phyloP scores from a whole-genome alignment of 331 rosid species.

The Pyrus hybrid region DNA sequence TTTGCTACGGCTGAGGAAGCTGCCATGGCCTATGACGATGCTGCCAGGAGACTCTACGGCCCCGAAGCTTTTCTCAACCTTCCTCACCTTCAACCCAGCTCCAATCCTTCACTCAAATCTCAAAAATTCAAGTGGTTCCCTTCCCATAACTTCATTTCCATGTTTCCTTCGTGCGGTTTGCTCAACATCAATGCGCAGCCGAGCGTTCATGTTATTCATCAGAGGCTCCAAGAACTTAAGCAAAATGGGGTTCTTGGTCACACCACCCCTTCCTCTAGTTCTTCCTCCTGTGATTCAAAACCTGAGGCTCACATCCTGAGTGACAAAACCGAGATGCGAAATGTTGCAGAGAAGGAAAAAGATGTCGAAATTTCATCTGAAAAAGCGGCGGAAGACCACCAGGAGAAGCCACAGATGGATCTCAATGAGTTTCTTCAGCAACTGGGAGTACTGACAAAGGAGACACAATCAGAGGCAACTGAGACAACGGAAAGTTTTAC shows the following conservation, averaged over 20 bases:
- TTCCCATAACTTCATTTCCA: slow-evolving; percentile 73
- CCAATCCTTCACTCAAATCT: slow-evolving; percentile 22
- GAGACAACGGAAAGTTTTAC: slow-evolving; percentile 26
- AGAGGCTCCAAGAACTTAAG: slow-evolving; percentile 72
- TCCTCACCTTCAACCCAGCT: slow-evolving; percentile 57
- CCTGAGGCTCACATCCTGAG: slow-evolving; percentile 17
- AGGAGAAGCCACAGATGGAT: slow-evolving; percentile 87
- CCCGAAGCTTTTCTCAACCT: slow-evolving; percentile 87
- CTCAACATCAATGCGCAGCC: slow-evolving; percentile 38
- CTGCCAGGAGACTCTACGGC: slow-evolving; percentile 82
- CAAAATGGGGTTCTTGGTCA: slow-evolving; percentile 28
- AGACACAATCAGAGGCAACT: slow-evolving; percentile 31
- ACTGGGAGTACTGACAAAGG: slow-evolving; percentile 60
- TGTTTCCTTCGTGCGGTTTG: slow-evolving; percentile 71
- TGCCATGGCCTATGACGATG: slow-evolving; percentile 93
- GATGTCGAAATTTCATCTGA: slow-evolving; percentile 19
- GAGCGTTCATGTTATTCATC: slow-evolving; percentile 25
- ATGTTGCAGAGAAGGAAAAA: slow-evolving; percentile 15
- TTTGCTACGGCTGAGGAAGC: slow-evolving; percentile 93
- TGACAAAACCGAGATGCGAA: slow-evolving; percentile 18
- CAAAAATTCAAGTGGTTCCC: slow-evolving; percentile 84
- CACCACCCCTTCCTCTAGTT: slow-evolving; percentile 22
- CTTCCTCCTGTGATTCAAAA: slow-evolving; percentile 26
- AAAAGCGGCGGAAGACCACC: slow-evolving; percentile 19
- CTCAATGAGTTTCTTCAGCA: slow-evolving; percentile 93